A percentile compares a stretch with the other conserved stretches of the same genome.
Conservation (phyloP, 768 basidiomycete genomes). For the Candolleomyces efflorescens region DNA sequence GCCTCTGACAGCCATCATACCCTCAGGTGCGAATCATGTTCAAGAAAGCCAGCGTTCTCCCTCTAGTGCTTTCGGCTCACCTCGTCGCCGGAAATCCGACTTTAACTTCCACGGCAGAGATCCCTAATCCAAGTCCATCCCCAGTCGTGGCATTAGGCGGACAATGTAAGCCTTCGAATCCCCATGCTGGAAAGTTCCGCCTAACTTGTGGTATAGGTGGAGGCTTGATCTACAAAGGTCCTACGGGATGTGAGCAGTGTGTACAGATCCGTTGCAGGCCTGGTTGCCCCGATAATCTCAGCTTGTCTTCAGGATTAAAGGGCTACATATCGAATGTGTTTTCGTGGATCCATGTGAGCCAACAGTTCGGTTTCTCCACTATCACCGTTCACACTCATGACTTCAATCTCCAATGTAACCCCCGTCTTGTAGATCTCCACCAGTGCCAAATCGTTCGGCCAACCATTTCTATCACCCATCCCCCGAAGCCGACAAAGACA, state of each 20-base stretch:
- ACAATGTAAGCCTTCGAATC: not conserved
- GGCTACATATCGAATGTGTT: not conserved
- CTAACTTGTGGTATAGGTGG: not conserved
- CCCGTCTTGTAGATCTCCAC: not conserved
- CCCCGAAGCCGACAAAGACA: not conserved
- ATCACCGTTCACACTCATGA: not conserved
- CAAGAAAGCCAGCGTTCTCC: too few species aligned
- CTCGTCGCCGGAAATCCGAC: too few species aligned
- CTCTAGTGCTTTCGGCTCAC: too few species aligned
- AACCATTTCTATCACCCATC: not conserved
- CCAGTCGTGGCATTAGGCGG: not conserved
- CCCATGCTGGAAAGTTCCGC: not conserved
- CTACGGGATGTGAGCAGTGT: conserved; percentile 4
- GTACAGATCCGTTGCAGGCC: not conserved
- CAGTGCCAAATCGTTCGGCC: conserved; percentile 4
- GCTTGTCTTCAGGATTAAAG: not conserved
- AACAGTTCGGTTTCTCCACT: too few species aligned
- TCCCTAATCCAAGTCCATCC: not conserved
- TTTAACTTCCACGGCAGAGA: not conserved
- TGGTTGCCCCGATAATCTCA: not conserved
- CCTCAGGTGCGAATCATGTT: too few species aligned
- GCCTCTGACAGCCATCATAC: too few species aligned
- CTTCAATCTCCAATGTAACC: not conserved
- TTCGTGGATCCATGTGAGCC: conserved; percentile 3
- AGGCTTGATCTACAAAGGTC: conserved; percentile 6